Evolutionary conservation across 495 filamentous ascomycete species (phyloP), one percentile per base, ranked within the genome.

Genomic region (Xylaria bambusicola): DNA sequence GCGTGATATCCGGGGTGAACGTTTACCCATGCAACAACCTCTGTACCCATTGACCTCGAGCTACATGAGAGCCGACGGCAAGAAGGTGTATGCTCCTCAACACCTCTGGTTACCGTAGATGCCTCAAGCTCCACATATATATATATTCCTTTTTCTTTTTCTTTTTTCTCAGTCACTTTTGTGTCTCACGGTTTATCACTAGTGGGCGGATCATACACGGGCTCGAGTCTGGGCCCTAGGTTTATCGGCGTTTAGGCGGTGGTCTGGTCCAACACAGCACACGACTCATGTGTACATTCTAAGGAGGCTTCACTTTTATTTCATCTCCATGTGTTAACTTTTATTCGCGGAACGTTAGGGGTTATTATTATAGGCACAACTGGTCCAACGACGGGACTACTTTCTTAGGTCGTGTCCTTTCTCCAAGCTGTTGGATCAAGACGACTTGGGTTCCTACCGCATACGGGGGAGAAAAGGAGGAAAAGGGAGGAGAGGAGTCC

Each of bases 11-110:
- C 63, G 65, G 27, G 68, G 68, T 15, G 61, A 68, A 13, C 63
- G 65, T 12, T 56, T 66, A 18, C 57, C 61, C 17, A 63, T 71
- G 53, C 60, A 59, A 15, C 51, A 60, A 12, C 58, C 58, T 0
- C 55, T 65, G 9, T 60, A 46, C 29, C 57, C 49, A 15, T 35
- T 23, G 4, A 51, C 57, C 15, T 51, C 58, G 2, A 56, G 61
- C 9, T 71, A 71, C 44, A 64, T 62, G 26, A 46, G 68, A 56
- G 68, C 68, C 0, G 63, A 71, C 31, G 68, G 68, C 29, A 59
- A 64, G 53, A 33, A 36, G 31, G 47, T 61, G 56, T 35, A 26
- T 48, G 17, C 65, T 60, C 59, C 65, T 40, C 29, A 42, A 27
- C 48, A 60, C 29, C 57, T 60, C 6, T 60, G 57, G 57, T 29